These are phyloP conservation scores for Flaveria trinervia DNA, from an alignment of 129 eudicot species.

Conservation along the genomic window DNA sequence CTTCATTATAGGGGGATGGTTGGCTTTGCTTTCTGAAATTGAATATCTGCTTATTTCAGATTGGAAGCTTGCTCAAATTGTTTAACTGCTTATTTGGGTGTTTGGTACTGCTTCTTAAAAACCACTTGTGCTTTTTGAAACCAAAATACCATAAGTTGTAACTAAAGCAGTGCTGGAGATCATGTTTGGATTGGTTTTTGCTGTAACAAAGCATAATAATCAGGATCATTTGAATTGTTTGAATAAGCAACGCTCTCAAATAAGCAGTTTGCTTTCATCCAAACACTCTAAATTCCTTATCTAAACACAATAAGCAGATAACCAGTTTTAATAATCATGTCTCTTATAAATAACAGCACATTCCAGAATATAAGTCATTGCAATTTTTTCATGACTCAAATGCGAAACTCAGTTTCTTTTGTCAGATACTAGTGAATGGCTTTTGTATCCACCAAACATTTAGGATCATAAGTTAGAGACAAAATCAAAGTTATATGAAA, in stretches of 20 bases:
- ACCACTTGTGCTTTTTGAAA: not conserved
- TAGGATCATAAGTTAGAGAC: not conserved
- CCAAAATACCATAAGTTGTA: not conserved
- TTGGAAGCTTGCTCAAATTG: not conserved
- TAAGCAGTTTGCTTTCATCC: not conserved
- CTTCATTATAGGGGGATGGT: no score
- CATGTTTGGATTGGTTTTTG: not conserved
- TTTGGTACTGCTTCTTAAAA: not conserved
- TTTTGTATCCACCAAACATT: not conserved
- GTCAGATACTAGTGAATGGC: not conserved
- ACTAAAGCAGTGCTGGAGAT: not conserved
- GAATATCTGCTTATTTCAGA: not conserved
- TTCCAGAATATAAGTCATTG: not conserved
- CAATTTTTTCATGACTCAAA: not conserved
- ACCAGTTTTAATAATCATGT: not conserved
- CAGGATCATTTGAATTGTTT: not conserved
- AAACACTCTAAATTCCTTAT: not conserved
- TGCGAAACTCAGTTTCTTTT: not conserved
- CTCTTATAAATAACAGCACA: not conserved
- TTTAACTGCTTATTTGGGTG: not conserved
- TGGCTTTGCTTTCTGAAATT: not conserved
- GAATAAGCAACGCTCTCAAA: not conserved
- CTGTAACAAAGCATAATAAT: not conserved
- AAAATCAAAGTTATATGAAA: not conserved
- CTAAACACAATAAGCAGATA: not conserved